Evolutionary conservation across 208 protist species (phyloP), one percentile per base, ranked within the genome.

Genomic region (Trypanosoma lewisi): DNA sequence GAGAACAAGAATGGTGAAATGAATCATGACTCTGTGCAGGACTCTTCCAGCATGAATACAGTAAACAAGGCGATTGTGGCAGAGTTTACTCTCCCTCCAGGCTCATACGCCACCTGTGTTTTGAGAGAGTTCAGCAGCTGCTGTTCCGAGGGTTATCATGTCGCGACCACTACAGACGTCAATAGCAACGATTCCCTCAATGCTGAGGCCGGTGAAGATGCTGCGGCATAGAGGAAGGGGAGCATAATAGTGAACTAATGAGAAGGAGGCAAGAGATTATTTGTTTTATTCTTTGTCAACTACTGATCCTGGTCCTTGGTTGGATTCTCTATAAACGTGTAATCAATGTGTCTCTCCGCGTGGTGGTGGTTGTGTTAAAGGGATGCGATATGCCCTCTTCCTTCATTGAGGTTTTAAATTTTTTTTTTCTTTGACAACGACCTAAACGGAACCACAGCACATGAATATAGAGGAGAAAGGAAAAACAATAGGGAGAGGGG

Each of bases 91-190:
- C 80, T 96, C 19, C 91, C 87, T 8, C 78, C 91, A 9, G 91
- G 91, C 5, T 82, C 82, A 61, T 96, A 96, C 61, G 91, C 91
- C 19, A 96, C 91, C 2, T 83, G 67, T 37, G 84, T 96, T 30
- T 65, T 96, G 21, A 66, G 91, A 8, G 91, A 96, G 71, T 85
- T 96, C 50, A 79, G 74, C 30, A 61, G 77, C 14, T 62, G 75
- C 1, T 71, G 67, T 28, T 68, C 72, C 3, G 85, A 95, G 21
- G 63, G 51, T 27, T 77, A 79, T 19, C 74, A 80, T 59, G 27
- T 17, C 42, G 27, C 41, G 19, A 34, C 16, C 2, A 25, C 21
- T 19, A 11, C 21, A 41, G 23, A 44, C 1, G 3, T 0, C 34
- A 56, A 73, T 33, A 28, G 21, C 42, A 41, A 11, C 28, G 31